Percentiles rank a stretch among this genome's conserved stretches.
These are phyloP conservation scores for Geosiphon pyriformis DNA, from an alignment of 192 early-diverging fungal genomes.

Conservation along the genomic window DNA sequence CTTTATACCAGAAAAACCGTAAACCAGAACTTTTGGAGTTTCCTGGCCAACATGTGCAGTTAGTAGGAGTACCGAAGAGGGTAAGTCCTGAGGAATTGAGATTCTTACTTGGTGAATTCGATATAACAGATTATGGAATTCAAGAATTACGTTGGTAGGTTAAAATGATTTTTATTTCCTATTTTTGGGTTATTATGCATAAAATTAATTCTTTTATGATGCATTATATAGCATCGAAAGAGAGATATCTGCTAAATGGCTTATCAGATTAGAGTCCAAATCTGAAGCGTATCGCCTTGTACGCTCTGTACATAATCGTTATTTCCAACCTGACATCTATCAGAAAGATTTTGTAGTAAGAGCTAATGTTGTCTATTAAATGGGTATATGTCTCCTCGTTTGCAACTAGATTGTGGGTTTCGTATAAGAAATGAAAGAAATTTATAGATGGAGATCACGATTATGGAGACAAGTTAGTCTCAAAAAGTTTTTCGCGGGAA, in stretches of 20 bases:
- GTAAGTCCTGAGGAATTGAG: background rate
- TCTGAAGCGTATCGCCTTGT: background rate
- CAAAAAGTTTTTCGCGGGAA: no score
- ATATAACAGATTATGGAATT: background rate
- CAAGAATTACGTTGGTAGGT: background rate
- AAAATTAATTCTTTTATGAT: background rate
- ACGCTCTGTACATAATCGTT: no score
- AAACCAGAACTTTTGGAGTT: background rate
- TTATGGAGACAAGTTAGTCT: no score
- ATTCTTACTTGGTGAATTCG: background rate
- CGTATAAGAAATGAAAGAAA: no score
- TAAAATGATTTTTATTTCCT: background rate
- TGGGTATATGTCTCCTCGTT: no score
- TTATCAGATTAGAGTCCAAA: background rate
- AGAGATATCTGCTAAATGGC: background rate
- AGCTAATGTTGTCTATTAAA: no score
- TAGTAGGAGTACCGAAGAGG: background rate
- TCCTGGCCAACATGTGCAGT: background rate
- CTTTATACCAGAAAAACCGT: background rate
- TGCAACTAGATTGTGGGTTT: no score
- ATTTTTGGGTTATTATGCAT: background rate
- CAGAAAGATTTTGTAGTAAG: no score
- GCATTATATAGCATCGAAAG: background rate
- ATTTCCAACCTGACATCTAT: no score
- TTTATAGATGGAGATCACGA: no score